phyloP scores from a whole-genome alignment of 306 rosid species.

The Acacia crassicarpa region DNA sequence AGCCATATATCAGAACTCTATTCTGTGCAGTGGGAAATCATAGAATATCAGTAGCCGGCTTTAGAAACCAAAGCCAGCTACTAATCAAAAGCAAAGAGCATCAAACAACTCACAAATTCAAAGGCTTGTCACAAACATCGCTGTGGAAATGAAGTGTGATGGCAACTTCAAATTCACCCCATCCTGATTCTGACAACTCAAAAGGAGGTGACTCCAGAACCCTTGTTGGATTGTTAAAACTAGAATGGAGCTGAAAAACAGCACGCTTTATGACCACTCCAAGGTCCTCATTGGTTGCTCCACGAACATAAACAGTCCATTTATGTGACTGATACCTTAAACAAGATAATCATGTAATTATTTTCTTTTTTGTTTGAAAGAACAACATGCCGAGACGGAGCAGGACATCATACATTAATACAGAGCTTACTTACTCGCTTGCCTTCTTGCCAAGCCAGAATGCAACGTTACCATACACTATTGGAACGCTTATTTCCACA shows the following conservation, averaged over 20 bases:
- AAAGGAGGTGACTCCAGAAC: slow-evolving; percentile 75
- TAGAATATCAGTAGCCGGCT: slow-evolving; percentile 22
- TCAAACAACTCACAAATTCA: slow-evolving; percentile 60
- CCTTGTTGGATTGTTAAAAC: slow-evolving; percentile 79
- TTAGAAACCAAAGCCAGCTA: slow-evolving; percentile 11
- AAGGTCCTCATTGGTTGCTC: slow-evolving; percentile 73
- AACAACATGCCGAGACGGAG: slow-evolving; percentile 24
- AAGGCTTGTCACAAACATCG: slow-evolving; percentile 76
- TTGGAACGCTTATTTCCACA: slow-evolving; percentile 72
- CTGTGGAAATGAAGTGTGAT: slow-evolving; percentile 67
- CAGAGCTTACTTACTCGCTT: slow-evolving; percentile 64
- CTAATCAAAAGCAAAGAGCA: slow-evolving; percentile 28
- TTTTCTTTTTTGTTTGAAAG: background rate
- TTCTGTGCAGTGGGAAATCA: slow-evolving; percentile 18
- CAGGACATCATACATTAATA: slow-evolving; percentile 22
- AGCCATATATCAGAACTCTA: slow-evolving; percentile 13
- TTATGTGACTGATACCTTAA: slow-evolving; percentile 76
- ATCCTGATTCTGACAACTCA: slow-evolving; percentile 80
- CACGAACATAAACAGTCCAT: slow-evolving; percentile 86
- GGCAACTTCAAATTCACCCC: slow-evolving; percentile 84
- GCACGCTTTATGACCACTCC: slow-evolving; percentile 61
- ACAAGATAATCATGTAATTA: slow-evolving; percentile 24
- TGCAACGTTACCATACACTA: slow-evolving; percentile 76
- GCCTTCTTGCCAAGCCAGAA: slow-evolving; percentile 95
- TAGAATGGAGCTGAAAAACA: slow-evolving; percentile 84